These are phyloP conservation scores for Boletus albobrunnescens DNA, from an alignment of 1,284 basidiomycete genomes.

Conservation along the genomic window DNA sequence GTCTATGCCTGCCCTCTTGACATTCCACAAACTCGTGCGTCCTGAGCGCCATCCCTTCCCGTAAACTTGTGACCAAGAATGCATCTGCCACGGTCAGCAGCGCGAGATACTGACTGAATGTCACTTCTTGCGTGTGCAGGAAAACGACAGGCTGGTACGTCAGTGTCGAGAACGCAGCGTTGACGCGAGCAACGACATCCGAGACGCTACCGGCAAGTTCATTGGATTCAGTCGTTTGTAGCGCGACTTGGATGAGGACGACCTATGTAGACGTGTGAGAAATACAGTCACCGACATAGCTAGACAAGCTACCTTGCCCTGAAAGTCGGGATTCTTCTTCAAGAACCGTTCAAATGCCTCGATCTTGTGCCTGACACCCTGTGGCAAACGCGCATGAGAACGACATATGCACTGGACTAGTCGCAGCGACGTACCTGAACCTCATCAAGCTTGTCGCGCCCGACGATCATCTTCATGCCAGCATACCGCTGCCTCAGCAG, in stretches of 20 bases:
- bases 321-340: constrained; percentile 73
- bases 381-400: background rate
- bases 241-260: constrained; percentile 82
- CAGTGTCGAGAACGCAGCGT: constrained; percentile 75
- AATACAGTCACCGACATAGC: background rate
- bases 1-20: constrained; percentile 65
- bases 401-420: background rate
- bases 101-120: constrained; percentile 83
- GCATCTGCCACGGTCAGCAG: constrained; percentile 80
- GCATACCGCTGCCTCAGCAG: constrained; percentile 74
- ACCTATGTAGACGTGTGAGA: constrained; percentile 38
- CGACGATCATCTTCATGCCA: constrained; percentile 83
- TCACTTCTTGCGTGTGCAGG: constrained; percentile 82
- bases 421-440: constrained; percentile 48
- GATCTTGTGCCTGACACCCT: constrained; percentile 80
- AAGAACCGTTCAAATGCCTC: constrained; percentile 83
- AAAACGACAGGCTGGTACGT: constrained; percentile 89
- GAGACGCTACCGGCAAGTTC: constrained; percentile 72
- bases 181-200: constrained; percentile 78
- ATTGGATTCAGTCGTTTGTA: constrained; percentile 78
- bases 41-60: constrained; percentile 81
- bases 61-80: constrained; percentile 80
- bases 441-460: constrained; percentile 84
- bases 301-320: constrained; percentile 52
- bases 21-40: constrained; percentile 85